phyloP scores from a whole-genome alignment of 2,329 filamentous ascomycete genomes.

The Hypoxylon sp. region DNA sequence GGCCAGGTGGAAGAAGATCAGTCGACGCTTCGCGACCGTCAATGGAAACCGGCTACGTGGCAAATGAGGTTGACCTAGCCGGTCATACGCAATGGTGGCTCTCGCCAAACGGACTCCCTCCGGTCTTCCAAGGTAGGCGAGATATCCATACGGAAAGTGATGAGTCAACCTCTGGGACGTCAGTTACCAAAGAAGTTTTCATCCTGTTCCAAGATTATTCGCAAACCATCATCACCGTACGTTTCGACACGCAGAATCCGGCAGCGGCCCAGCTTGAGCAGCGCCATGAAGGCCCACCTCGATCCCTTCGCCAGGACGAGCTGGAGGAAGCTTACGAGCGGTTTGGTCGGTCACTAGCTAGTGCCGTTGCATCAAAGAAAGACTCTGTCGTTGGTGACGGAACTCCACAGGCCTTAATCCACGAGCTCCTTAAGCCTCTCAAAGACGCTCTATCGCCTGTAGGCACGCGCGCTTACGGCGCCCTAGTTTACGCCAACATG shows the following conservation, averaged over 20 bases:
- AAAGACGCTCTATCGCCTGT: constrained; percentile 82
- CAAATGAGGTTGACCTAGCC: constrained; percentile 85
- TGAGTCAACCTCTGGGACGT: constrained; percentile 77
- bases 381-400: constrained; percentile 87
- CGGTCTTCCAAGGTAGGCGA: constrained; percentile 82
- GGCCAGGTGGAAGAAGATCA: constrained; percentile 68
- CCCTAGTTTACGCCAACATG: constrained; percentile 92
- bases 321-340: constrained; percentile 86
- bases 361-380: constrained; percentile 77
- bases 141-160: constrained; percentile 88
- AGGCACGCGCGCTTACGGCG: constrained; percentile 90
- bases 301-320: constrained; percentile 88
- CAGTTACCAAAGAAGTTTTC: constrained; percentile 83
- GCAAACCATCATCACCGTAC: constrained; percentile 87
- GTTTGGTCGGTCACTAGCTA: constrained; percentile 83
- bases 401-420: constrained; percentile 80
- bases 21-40: constrained; percentile 81
- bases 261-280: constrained; percentile 83
- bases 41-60: constrained; percentile 85
- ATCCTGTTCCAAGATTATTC: constrained; percentile 97
- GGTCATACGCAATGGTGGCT: constrained; percentile 87
- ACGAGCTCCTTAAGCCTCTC: constrained; percentile 81
- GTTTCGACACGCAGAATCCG: constrained; percentile 81
- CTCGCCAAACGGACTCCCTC: constrained; percentile 81
- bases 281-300: constrained; percentile 85